Evolutionary conservation across 148 eudicot genomes (phyloP), one percentile per base, ranked within the genome.

Genomic region (Camellia sinensis): DNA sequence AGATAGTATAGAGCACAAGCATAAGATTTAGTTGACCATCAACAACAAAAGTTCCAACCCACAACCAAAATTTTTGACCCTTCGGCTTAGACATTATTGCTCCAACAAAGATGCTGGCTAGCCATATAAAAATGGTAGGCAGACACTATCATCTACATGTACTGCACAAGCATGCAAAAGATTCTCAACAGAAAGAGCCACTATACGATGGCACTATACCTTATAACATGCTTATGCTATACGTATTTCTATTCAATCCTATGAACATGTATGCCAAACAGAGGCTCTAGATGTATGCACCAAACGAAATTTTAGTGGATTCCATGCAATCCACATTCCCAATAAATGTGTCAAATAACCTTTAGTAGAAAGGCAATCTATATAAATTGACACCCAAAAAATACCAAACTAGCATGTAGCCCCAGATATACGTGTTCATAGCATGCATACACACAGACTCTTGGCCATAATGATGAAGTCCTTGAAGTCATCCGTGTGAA

Each of bases 1-100:
- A 71, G 43, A 11, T 46, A 18, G 18, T n/a, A 52, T 21, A 48
- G 12, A 71, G 60, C 60, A 71, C 75, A 22, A 71, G 60, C 60
- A 71, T 60, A 22, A 50, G 9, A n/a, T 48, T 71, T 29, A 71
- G 75, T 21, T 13, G 43, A 71, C 75, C 60, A 71, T 11, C 54
- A 52, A 37, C 12, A 19, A 9, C 40, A 71, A 21, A 11, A 71
- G 17, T 29, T 29, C 12, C 60, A 22, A 19, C 60, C 59, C 59
- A 54, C 12, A 8, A 54, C 59, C 0, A 5, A 54, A 48, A 29
- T 29, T 48, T 48, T 48, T 54, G 59, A 54, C 59, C 59, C 59
- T 54, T 54, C 59, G 6, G 6, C 59, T 1, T 7, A 54, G 13
- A 48, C 52, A 7, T 48, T 48, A 54, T 12, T 8, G 59, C 59